Conservation (phyloP, 345 rosid genomes). For the Mallotus nudiflorus region DNA sequence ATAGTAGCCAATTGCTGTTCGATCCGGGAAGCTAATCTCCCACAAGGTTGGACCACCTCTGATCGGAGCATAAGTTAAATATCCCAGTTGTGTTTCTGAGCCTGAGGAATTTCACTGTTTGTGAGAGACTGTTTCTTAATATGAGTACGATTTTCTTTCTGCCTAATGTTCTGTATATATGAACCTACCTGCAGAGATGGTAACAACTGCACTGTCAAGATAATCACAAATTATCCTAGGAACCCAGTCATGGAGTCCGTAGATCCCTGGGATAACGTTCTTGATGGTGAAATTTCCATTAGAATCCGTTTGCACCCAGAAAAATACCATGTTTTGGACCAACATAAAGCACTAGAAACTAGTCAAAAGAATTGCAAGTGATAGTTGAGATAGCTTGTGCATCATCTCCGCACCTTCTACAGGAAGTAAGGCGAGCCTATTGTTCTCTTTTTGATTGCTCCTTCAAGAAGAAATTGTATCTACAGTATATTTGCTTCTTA, state of each 20-base stretch:
- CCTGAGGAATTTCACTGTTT: constrained; percentile 15
- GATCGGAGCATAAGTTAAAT: constrained; percentile 25
- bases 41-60: constrained; percentile 42
- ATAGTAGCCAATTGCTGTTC: constrained; percentile 33
- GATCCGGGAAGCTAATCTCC: constrained; percentile 44
- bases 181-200: constrained; percentile 32
- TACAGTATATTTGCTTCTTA: constrained; percentile 44
- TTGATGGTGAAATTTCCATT: constrained; percentile 36
- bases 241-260: constrained; percentile 44
- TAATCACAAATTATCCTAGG: constrained; percentile 43
- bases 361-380: constrained; percentile 51
- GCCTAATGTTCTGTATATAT: background rate
- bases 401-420: constrained; percentile 66
- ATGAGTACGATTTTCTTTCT: background rate
- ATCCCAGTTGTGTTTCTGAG: constrained; percentile 28
- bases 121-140: background rate
- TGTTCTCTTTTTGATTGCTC: constrained; percentile 63
- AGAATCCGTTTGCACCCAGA: constrained; percentile 42
- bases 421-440: constrained; percentile 71
- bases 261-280: constrained; percentile 37
- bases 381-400: constrained; percentile 83
- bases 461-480: constrained; percentile 76
- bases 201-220: constrained; percentile 18
- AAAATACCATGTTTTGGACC: too few species aligned
- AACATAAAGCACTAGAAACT: too few species aligned